A percentile compares a stretch with the other conserved stretches of the same genome.
phyloP scores from a whole-genome alignment of 73 alveolate genomes.

The Tetrahymena thermophila region DNA sequence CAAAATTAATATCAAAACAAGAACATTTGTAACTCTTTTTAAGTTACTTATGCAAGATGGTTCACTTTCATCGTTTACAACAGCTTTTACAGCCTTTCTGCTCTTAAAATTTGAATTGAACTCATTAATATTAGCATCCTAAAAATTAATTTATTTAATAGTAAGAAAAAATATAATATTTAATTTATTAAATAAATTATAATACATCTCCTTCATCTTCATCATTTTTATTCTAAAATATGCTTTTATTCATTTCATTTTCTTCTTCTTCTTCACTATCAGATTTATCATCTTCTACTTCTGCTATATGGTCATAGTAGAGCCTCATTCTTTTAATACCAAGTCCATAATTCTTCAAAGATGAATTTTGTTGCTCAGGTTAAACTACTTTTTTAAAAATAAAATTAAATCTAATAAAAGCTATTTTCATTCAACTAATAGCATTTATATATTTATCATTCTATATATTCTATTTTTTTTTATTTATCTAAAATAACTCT shows the following conservation, averaged over 20 bases:
- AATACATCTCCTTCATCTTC: background rate
- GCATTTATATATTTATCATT: too few species aligned
- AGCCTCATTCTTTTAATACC: background rate
- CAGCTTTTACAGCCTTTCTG: conserved; percentile 21
- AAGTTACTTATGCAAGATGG: conserved; percentile 13
- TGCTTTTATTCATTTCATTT: background rate
- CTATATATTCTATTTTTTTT: background rate
- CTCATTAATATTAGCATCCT: background rate
- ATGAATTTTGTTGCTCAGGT: background rate
- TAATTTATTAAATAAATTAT: background rate
- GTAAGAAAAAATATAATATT: background rate
- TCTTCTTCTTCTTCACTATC: background rate
- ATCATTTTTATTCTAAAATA: background rate
- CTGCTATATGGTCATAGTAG: background rate
- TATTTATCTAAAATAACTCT: background rate
- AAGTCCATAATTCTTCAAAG: background rate
- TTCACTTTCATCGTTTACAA: conserved; percentile 17
- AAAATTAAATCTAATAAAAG: background rate
- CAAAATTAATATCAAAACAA: conserved; percentile 9
- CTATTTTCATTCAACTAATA: too few species aligned
- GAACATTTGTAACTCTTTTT: conserved; percentile 26
- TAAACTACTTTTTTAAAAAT: background rate
- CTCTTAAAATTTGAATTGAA: conserved; percentile 20
- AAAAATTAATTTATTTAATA: background rate
- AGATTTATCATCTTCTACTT: background rate